Percentiles rank a stretch among this genome's conserved stretches.
Conservation (phyloP, 2,329 filamentous ascomycete genomes). For the Didymella pinodella region DNA sequence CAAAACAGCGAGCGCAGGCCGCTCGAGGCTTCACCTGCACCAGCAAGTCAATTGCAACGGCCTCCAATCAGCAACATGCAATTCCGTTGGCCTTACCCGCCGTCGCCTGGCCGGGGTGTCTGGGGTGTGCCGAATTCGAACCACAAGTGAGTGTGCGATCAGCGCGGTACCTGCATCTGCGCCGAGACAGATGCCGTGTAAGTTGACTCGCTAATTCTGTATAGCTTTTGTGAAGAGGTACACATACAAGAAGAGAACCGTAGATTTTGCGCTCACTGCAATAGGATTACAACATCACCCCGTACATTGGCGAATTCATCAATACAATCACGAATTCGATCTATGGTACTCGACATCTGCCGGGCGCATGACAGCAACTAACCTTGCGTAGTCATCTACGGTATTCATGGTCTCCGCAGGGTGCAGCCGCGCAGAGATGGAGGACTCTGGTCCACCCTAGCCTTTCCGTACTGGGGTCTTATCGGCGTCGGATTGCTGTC, state of each 20-base stretch:
- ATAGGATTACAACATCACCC: conserved; percentile 63
- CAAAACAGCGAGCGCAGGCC: conserved; percentile 10
- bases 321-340: conserved; percentile 62
- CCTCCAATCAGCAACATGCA: conserved; percentile 27
- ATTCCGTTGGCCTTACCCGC: conserved; percentile 38
- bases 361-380: background rate
- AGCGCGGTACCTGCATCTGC: conserved; percentile 15
- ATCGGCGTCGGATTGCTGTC: conserved; percentile 54
- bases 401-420: conserved; percentile 43
- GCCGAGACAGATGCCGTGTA: conserved; percentile 8
- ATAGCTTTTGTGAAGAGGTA: conserved; percentile 49
- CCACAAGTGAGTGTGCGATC: conserved; percentile 41
- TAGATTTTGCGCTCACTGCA: background rate
- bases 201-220: conserved; percentile 23
- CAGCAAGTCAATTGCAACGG: conserved; percentile 1
- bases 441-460: conserved; percentile 43
- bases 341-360: conserved; percentile 52
- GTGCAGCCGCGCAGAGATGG: conserved; percentile 36
- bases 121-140: conserved; percentile 45
- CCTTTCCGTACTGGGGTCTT: conserved; percentile 54
- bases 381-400: conserved; percentile 45
- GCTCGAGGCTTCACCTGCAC: background rate
- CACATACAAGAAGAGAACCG: background rate
- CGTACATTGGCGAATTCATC: conserved; percentile 62
- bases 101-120: conserved; percentile 29